Base-by-base conservation (phyloP, 352 stramenopile genomes). In the Phytophthora pisi region DNA sequence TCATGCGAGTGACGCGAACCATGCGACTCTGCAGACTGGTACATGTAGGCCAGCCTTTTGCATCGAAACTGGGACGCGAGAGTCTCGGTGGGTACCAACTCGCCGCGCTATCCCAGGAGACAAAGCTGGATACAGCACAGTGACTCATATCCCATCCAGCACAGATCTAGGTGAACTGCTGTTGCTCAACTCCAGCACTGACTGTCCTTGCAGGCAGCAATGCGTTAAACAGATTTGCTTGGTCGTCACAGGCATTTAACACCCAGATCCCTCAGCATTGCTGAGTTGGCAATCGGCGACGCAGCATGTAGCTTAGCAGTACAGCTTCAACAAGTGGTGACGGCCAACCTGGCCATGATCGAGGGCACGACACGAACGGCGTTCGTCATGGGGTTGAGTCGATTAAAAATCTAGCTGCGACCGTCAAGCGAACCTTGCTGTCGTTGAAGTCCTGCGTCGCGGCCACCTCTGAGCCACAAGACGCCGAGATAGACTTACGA, bases 371-470 rank as follows among this genome's bases (percentile, higher is more conserved):
- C 16, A 10, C 51, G 23, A 16, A 9, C 45, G 38, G 52, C 5
- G 36, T 40, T 51, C 43, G 20, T 61, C 59, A 66, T 38, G 59
- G 28, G 38, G n/a, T 59, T 15, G 34, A n/a, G 16, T 36, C 28
- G 43, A 55, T 49, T 50, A 61, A 61, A 51, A 66, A 66, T 66
- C 18, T 31, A 61, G 38, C 38, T 34, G 36, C 23, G 24, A 23
- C 52, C 51, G 54, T 31, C 49, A n/a, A 7, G 28, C 28, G 28
- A 54, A 46, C 4, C 8, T 69, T 64, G 40, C 4, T 46, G 13
- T 46, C 40, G 40, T 46, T 46, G 40, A 20, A 46, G 40, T 46
- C 40, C 15, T 46, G 40, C n/a, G 52, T 51, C 43, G 16, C 40
- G 40, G 36, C 36, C 9, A 16, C 10, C 36, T 42, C 13, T 5